Percentiles rank a stretch among this genome's conserved stretches.
Evolutionary conservation across 2,329 filamentous ascomycete species (phyloP).

Genomic region (Fusarium subglutinans): DNA sequence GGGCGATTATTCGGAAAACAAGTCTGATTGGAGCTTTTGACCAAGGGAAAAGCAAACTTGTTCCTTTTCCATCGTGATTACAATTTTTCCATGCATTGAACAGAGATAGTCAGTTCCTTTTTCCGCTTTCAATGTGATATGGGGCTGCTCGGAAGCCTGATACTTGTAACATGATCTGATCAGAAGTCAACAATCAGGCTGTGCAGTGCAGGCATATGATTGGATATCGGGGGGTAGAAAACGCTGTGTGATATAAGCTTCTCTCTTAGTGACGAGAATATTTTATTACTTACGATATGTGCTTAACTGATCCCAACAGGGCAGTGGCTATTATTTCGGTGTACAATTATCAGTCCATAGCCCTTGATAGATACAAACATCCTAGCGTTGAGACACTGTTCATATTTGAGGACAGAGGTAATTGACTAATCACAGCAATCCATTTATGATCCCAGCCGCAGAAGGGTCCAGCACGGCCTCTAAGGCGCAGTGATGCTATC

Average conservation of each 20-base stretch:
- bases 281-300: not conserved
- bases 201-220: not conserved
- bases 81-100: not conserved
- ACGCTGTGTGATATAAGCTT: not conserved
- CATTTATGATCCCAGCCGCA: no score
- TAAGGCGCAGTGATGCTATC: no score
- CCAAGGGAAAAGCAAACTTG: constrained; percentile 43
- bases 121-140: not conserved
- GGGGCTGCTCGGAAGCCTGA: fast-evolving
- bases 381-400: no score
- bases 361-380: no score
- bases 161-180: not conserved
- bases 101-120: not conserved
- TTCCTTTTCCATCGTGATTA: not conserved
- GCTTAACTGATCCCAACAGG: not conserved
- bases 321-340: not conserved
- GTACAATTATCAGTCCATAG: no score
- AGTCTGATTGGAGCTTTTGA: not conserved
- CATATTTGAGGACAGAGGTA: no score
- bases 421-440: no score
- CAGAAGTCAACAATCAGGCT: not conserved
- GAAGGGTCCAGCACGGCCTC: no score
- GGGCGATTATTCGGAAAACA: no score
- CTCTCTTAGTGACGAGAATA: not conserved
- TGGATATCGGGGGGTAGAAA: not conserved